Evolutionary conservation across 257 asterid species (phyloP), one percentile per base, ranked within the genome.

Genomic region (Fraxinus anomala): DNA sequence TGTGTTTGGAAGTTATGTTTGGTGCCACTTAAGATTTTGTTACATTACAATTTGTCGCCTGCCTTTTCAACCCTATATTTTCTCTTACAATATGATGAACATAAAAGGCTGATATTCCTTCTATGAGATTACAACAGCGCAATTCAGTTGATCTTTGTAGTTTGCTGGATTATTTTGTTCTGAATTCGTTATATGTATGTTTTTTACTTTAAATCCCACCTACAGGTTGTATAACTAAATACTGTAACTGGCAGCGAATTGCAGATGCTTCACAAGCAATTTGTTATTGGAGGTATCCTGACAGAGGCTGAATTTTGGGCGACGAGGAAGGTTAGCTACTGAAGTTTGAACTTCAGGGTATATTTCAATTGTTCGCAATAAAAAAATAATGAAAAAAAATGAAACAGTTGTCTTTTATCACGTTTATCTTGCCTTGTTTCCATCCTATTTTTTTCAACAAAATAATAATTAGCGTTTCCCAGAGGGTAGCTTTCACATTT

Each of bases 261-360:
- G 82, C 97, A 92, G 91, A 89, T 83, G 83, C 94, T 90, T 77
- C 98, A 93, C 92, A 94, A 88, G 89, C 90, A 93, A 81, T 84
- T 96, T 77, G 99, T 96, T 70, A 89, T 84, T 81, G 94, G 89
- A 80, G 92, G 94, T 77, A 86, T 85, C 79, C 87, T 96, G 81
- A 85, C 97, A n/a, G 99, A 96, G 81, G 97, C 91, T 79, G 99
- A 96, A 82, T 96, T 96, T 86, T 96, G 99, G 99, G 97, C 99
- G 1, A 84, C 98, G n/a, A 87, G 97, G 84, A 93, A 96, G 99
- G 99, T 92, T 80, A 82, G 96, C 80, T 65, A 74, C 77, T 85
- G 77, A 77, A 86, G 47, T 65, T 47, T 49, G 68, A 63, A 9
- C 69, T 24, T 63, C 34, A 72, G 63, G 73, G 68, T 77, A 49